These are phyloP conservation scores for Metarhizium humberi DNA, from an alignment of 2,329 filamentous ascomycete genomes.

Conservation along the genomic window DNA sequence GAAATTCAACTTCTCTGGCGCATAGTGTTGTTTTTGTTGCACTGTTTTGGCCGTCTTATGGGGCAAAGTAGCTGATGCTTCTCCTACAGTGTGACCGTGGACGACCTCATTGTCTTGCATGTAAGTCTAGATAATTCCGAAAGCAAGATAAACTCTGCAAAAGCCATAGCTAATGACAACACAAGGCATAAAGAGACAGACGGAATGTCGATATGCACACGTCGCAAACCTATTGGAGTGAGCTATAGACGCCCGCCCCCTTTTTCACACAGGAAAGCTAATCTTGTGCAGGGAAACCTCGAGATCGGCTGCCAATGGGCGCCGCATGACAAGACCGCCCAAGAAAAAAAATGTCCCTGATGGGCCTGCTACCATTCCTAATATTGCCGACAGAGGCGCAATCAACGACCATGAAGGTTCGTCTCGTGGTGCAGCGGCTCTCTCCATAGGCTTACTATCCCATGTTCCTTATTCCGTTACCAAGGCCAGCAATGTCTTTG, in stretches of 20 bases:
- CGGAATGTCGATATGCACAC: conserved; percentile 64
- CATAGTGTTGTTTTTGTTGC: too few relatives aligned
- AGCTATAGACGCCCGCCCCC: conserved; percentile 19
- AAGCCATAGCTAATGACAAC: conserved; percentile 15
- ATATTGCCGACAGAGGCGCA: conserved; percentile 45
- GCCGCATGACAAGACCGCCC: conserved; percentile 47
- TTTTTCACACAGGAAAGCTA: background rate
- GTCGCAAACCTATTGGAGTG: conserved; percentile 71
- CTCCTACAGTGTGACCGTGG: conserved; percentile 59
- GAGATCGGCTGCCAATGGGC: conserved; percentile 40
- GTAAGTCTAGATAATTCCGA: conserved; percentile 28
- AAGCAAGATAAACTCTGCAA: conserved; percentile 2
- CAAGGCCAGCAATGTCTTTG: conserved; percentile 68
- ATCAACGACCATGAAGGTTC: conserved; percentile 32
- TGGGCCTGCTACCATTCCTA: conserved; percentile 36
- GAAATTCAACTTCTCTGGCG: too few relatives aligned
- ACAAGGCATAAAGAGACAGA: conserved; percentile 65
- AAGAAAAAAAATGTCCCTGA: conserved; percentile 38
- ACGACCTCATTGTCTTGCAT: conserved; percentile 58
- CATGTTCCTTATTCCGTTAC: conserved; percentile 64
- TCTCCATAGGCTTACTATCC: conserved; percentile 55
- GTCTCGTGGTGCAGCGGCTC: conserved; percentile 42
- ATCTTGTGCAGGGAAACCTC: conserved; percentile 42
- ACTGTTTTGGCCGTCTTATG: background rate
- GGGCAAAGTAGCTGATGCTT: background rate